Evolutionary conservation across 148 eudicot genomes (phyloP), one percentile per base, ranked within the genome.

Genomic region (Rhododendron mucronatum): DNA sequence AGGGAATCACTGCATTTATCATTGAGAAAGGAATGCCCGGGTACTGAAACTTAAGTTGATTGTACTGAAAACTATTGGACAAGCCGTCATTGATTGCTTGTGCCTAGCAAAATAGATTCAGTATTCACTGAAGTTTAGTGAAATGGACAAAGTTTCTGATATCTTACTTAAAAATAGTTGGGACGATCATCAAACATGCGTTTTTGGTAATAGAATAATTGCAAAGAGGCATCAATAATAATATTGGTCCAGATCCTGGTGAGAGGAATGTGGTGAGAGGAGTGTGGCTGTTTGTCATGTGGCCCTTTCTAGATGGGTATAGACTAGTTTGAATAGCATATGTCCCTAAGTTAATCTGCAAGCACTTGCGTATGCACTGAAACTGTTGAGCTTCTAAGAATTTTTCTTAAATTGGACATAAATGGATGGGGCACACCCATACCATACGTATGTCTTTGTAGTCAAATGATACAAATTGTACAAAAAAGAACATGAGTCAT

Each of bases 1-100:
- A 95, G 90, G 99, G 99, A 90, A 97, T 97, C 85, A 97, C 99
- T 65, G 98, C 98, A 53, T 97, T 97, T 90, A 93, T 97, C 88
- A 94, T 97, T 26, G 99, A 97, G 92, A 95, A 95, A 87, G 98
- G 94, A 87, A 93, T 94, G 96, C 94, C 94, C 44, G 98, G 99
- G 99, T 97, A 95, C 74, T 69, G 80, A 55, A 77, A 15, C 65
- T 82, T 39, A 57, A 50, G 16, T 77, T 21, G 76, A 83, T 59
- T 61, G 39, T 65, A 14, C 18, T 18, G 16, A 18, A 67, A 78
- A 44, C 2, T 18, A 79, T 51, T 50, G 33, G 84, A 41, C 65
- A 84, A 84, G 35, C 33, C 21, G 8, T 35, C 37, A 75, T 48
- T 50, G 45, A 39, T 73, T 75, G 63, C 55, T 39, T 81, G 44